These are phyloP conservation scores for Melanomma pulvis-pyrius DNA, from an alignment of 495 filamentous ascomycete genomes.

Conservation along the genomic window DNA sequence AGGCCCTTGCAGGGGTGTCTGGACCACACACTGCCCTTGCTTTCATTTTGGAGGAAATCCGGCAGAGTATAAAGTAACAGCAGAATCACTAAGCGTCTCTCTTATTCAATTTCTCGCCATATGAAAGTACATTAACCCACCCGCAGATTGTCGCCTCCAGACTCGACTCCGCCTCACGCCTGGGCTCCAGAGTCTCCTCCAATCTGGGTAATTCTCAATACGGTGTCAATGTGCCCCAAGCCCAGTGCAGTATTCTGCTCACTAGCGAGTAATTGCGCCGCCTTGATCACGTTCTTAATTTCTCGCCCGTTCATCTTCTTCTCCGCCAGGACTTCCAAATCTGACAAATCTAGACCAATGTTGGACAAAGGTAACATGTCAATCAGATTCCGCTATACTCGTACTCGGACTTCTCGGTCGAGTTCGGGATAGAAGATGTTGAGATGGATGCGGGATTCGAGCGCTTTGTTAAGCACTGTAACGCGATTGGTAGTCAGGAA, in stretches of 20 bases:
- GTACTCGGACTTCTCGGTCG: slow-evolving; percentile 29
- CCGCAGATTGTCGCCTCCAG: slow-evolving; percentile 6
- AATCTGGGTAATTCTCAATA: slow-evolving; percentile 39
- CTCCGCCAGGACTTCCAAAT: slow-evolving; percentile 48
- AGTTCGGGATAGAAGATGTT: slow-evolving; percentile 46
- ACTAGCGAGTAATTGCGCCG: slow-evolving; percentile 50
- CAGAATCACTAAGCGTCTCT: slow-evolving; percentile 13
- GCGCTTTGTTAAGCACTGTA: slow-evolving; percentile 43
- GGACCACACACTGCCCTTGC: slow-evolving; percentile 23
- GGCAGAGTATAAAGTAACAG: slow-evolving; percentile 34
- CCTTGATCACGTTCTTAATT: slow-evolving; percentile 67
- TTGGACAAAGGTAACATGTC: slow-evolving; percentile 30
- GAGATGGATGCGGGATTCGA: slow-evolving; percentile 47
- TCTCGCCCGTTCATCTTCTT: slow-evolving; percentile 60
- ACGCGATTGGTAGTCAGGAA: slow-evolving; percentile 45
- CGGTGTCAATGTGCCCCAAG: slow-evolving; percentile 70
- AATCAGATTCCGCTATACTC: slow-evolving; percentile 51
- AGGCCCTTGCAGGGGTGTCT: slow-evolving; percentile 23
- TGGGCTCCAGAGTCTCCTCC: slow-evolving; percentile 13
- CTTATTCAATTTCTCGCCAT: slow-evolving; percentile 33
- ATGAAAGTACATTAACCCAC: slow-evolving; percentile 36
- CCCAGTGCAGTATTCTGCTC: slow-evolving; percentile 69
- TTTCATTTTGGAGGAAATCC: neutral
- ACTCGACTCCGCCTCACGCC: slow-evolving; percentile 24
- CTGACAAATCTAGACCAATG: slow-evolving; percentile 43